These are phyloP conservation scores for Claviceps africana DNA, from an alignment of 2,329 filamentous ascomycete species.

Conservation along the genomic window DNA sequence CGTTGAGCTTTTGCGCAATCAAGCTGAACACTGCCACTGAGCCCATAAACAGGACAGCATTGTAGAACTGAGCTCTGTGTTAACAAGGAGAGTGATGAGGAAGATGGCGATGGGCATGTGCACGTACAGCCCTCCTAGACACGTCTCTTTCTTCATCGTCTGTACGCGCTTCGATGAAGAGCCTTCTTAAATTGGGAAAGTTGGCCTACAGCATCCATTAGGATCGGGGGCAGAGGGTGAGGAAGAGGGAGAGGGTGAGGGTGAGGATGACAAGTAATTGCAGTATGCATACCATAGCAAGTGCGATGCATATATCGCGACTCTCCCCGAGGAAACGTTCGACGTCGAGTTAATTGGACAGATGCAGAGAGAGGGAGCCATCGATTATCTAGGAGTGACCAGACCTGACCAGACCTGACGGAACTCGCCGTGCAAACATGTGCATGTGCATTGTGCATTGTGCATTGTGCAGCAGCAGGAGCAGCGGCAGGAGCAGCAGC, in stretches of 20 bases:
- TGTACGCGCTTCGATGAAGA: slow-evolving; percentile 88
- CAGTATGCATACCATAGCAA: slow-evolving; percentile 1
- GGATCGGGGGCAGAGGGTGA: background rate
- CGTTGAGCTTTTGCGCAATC: slow-evolving; percentile 74
- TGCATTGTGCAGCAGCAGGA: too few species aligned
- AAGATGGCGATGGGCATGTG: background rate
- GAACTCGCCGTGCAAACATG: too few species aligned
- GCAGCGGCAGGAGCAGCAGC: too few species aligned
- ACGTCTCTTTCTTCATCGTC: slow-evolving; percentile 92
- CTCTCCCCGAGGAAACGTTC: too few species aligned
- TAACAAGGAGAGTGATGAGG: background rate
- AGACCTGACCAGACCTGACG: too few species aligned
- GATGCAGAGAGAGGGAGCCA: too few species aligned
- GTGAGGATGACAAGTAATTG: background rate
- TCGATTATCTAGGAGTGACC: too few species aligned
- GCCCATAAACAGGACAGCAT: slow-evolving; percentile 90
- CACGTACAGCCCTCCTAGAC: slow-evolving; percentile 74
- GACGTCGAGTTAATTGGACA: too few species aligned
- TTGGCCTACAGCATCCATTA: slow-evolving; percentile 43
- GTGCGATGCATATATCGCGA: background rate
- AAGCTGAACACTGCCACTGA: slow-evolving; percentile 91
- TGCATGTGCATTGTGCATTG: too few species aligned
- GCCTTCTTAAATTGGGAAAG: slow-evolving; percentile 83
- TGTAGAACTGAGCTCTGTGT: slow-evolving; percentile 63
- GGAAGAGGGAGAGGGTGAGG: background rate